These are phyloP conservation scores for Phoma herbarum DNA, from an alignment of 2,329 filamentous ascomycete species.

Conservation along the genomic window DNA sequence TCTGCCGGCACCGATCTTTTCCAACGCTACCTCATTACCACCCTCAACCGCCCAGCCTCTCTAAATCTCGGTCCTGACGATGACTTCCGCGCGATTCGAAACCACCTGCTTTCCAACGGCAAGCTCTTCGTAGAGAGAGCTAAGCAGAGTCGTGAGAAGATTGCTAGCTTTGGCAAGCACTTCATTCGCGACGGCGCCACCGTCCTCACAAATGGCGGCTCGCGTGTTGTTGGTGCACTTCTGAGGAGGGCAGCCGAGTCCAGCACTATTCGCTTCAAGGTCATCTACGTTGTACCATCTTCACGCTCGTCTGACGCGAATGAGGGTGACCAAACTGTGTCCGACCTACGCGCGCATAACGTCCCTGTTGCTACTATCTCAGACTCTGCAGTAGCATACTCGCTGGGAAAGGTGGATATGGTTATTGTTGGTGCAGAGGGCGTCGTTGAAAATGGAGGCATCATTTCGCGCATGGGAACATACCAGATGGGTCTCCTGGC, in stretches of 20 bases:
- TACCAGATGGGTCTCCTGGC: conserved; percentile 88
- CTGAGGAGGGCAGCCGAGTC: conserved; percentile 77
- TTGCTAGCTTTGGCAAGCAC: conserved; percentile 79
- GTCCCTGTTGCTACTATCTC: conserved; percentile 85
- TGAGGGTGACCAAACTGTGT: conserved; percentile 77
- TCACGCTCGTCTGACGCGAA: conserved; percentile 46
- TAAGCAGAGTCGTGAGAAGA: conserved; percentile 82
- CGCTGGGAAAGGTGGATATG: conserved; percentile 76
- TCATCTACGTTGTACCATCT: conserved; percentile 71
- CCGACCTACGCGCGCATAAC: conserved; percentile 73
- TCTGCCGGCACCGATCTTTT: conserved; percentile 96
- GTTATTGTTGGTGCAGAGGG: conserved; percentile 77
- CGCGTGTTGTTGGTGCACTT: conserved; percentile 80
- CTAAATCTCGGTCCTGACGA: conserved; percentile 58
- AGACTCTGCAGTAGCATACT: conserved; percentile 79
- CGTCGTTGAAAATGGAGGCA: conserved; percentile 91
- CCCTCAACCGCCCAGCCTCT: conserved; percentile 62
- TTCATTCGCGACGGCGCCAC: conserved; percentile 81
- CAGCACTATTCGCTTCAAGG: conserved; percentile 74
- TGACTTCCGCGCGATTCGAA: conserved; percentile 84
- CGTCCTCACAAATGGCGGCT: conserved; percentile 91
- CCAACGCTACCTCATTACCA: conserved; percentile 88
- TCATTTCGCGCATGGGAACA: conserved; percentile 86
- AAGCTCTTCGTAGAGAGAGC: conserved; percentile 86
- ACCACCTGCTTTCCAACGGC: conserved; percentile 85